Evolutionary conservation across 306 rosid species (phyloP).

Genomic region (Amphicarpaea edgeworthii): DNA sequence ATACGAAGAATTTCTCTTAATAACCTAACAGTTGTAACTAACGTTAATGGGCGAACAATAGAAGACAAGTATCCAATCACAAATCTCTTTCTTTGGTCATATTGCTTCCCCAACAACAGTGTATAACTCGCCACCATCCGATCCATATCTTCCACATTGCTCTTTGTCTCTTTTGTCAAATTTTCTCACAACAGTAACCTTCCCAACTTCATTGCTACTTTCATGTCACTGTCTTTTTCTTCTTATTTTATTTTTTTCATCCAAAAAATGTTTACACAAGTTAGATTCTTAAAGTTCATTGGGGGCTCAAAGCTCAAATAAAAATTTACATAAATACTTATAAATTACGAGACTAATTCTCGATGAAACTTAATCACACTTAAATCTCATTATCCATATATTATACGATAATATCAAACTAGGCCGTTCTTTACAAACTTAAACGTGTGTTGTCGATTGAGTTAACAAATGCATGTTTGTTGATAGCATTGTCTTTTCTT

Average conservation of each 20-base stretch:
- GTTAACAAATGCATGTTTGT: too few species aligned
- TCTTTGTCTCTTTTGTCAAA: conserved; percentile 13
- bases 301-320: too few species aligned
- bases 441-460: too few species aligned
- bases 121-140: neutral
- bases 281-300: too few species aligned
- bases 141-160: conserved; percentile 32
- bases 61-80: conserved; percentile 43
- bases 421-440: too few species aligned
- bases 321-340: too few species aligned
- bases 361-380: too few species aligned
- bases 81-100: conserved; percentile 25
- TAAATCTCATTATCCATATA: too few species aligned
- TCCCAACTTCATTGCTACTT: neutral
- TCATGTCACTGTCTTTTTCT: neutral
- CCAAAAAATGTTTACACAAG: too few species aligned
- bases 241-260: too few species aligned
- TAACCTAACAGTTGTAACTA: neutral
- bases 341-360: too few species aligned
- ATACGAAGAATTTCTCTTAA: conserved; percentile 6
- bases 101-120: neutral
- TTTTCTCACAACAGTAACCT: neutral
- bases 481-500: neutral
- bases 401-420: too few species aligned
- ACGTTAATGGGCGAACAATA: conserved; percentile 23